Evolutionary conservation across 2,329 filamentous ascomycete species (phyloP).

Genomic region (Esteya vermicola): DNA sequence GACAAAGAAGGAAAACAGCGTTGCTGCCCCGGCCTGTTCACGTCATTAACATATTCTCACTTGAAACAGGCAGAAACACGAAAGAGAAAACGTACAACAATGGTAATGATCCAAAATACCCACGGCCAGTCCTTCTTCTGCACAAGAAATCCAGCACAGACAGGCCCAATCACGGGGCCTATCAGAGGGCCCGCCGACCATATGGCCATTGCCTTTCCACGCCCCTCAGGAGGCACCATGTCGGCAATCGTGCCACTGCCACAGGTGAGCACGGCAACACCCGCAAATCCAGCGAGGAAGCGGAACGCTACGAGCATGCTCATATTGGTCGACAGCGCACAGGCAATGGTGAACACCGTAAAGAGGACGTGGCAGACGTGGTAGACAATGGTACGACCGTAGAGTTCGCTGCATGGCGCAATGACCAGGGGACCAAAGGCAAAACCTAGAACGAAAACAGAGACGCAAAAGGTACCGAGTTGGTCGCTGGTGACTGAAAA

Average conservation of each 20-base stretch:
- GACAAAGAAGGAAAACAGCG: conserved; percentile 20
- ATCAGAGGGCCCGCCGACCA: conserved; percentile 21
- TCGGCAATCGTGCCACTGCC: conserved; percentile 54
- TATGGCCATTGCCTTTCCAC: conserved; percentile 40
- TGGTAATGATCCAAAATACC: conserved; percentile 31
- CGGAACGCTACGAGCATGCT: conserved; percentile 41
- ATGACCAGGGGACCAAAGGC: conserved; percentile 42
- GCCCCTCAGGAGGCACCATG: conserved; percentile 40
- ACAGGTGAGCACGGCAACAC: conserved; percentile 45
- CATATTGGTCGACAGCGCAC: conserved; percentile 26
- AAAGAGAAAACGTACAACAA: conserved; percentile 19
- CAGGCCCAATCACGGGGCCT: conserved; percentile 22
- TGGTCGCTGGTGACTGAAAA: not conserved
- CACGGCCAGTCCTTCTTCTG: conserved; percentile 29
- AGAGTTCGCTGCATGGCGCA: conserved; percentile 45
- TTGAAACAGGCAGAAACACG: too few species aligned
- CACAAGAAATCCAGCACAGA: conserved; percentile 26
- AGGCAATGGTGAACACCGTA: conserved; percentile 28
- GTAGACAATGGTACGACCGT: conserved; percentile 35
- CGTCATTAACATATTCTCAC: too few species aligned
- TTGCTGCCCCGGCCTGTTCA: not conserved
- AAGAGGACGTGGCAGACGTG: conserved; percentile 23
- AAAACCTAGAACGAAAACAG: conserved; percentile 8
- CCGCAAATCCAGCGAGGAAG: conserved; percentile 46
- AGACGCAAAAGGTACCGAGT: not conserved